These are phyloP conservation scores for Pouteria glomerata DNA, from an alignment of 148 eudicot genomes.

Conservation along the genomic window DNA sequence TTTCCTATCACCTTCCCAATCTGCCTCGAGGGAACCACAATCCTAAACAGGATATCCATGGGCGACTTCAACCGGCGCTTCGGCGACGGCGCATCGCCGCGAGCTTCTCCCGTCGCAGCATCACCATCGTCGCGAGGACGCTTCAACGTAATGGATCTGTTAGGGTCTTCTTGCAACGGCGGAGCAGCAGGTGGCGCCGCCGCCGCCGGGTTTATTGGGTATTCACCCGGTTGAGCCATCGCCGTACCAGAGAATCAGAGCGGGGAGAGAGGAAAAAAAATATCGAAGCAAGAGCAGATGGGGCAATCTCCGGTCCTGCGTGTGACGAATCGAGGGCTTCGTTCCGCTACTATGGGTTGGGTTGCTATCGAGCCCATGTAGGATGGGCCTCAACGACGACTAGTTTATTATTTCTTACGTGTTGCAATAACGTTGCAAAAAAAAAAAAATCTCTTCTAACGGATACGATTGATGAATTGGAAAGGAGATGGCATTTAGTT, in stretches of 20 bases:
- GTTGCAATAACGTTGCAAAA: too few relatives aligned
- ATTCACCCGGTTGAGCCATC: conserved; percentile 40
- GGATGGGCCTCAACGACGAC: too few relatives aligned
- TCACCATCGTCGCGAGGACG: conserved; percentile 49
- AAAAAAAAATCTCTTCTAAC: too few relatives aligned
- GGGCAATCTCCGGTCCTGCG: too few relatives aligned
- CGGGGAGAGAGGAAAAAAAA: background rate
- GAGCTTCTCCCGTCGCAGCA: conserved; percentile 16
- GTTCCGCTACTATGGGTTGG: too few relatives aligned
- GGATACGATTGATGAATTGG: too few relatives aligned
- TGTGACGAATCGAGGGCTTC: too few relatives aligned
- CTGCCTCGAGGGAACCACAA: conserved; percentile 72
- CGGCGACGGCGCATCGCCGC: conserved; percentile 37
- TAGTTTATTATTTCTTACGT: too few relatives aligned
- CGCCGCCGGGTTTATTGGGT: conserved; percentile 15
- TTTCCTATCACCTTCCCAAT: conserved; percentile 91
- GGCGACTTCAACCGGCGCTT: conserved; percentile 53
- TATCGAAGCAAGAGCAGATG: too few relatives aligned
- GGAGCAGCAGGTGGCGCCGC: conserved; percentile 8
- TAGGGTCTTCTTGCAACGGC: conserved; percentile 6
- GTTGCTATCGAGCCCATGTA: too few relatives aligned
- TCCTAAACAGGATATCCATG: conserved; percentile 62
- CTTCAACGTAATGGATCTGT: conserved; percentile 22
- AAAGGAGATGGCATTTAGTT: too few relatives aligned
- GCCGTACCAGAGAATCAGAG: too few relatives aligned